Evolutionary conservation across 2,329 filamentous ascomycete genomes (phyloP), one percentile per base, ranked within the genome.

Genomic region (Hymenoscyphus infarciens): DNA sequence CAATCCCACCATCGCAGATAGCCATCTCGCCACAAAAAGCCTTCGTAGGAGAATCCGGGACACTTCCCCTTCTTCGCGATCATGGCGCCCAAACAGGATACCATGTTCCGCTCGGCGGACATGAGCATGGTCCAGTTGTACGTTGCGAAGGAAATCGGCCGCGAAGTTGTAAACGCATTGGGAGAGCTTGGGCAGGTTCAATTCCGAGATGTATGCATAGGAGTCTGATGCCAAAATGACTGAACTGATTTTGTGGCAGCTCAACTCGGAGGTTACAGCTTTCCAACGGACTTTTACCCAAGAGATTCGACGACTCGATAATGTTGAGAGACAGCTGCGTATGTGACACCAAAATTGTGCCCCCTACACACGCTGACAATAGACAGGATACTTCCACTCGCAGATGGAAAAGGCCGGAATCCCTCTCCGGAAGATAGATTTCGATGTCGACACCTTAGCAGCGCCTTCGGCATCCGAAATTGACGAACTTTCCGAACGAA

Each of bases 91-190:
- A 79, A 81, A 76, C 80, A 91, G 81, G 92, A 98, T 81, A 97
- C 93, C 79, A 91, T 97, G 82, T 98, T 99, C 88, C 94, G 96
- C 85, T 99, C 95, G 77, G 91, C 92, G 91, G 91, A 97, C 79
- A 99, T 99, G 95, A 97, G 92, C 84, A 89, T 99, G 89, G 96
- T 96, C 75, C 95, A 99, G 87, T 89, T 99, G 74, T 99, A 98
- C 80, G 96, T 99, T 74, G 92, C 95, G 74, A 98, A 97, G 77
- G 95, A 99, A 83, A 98, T 99, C 72, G 94, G 95, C 72, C 88
- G 95, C 75, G 96, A 99, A 81, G 94, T 97, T 72, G 93, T 98
- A 67, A 97, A 93, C 75, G 94, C 94, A 62, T 83, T 99, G 68
- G 95, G 95, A 75, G 95, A 99, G 84, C 86, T 99, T 74, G 95